Base-by-base conservation (phyloP, 169 alveolate species). In the Ichthyophthirius multifiliis region DNA sequence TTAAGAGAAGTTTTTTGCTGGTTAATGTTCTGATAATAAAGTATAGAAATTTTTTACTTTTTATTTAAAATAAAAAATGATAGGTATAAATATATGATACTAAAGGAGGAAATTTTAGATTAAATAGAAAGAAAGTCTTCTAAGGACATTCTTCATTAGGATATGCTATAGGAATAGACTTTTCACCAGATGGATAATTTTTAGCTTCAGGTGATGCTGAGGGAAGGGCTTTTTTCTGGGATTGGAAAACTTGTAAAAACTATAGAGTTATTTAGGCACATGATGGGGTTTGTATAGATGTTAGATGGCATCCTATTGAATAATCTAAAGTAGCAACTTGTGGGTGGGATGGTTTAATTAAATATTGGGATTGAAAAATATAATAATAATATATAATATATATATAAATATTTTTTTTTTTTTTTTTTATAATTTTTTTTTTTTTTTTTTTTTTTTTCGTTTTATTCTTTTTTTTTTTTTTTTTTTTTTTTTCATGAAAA, bases 271-370 rank as follows among this genome's bases (percentile, higher is more conserved):
- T 97, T 37, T 84, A 93, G 76, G 99, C 98, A 1, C 99, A 98
- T 91, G 96, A 95, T 55, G 94, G 96, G 39, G 98, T 97, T 13
- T 94, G 97, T 37, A 96, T 97, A 76, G 99, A 97, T 84, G 96
- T 97, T 43, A 94, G 94, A 47, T 98, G 99, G 99, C 99, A 98
- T 87, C 99, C 99, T 39, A 80, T 94, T 34, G 95, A 93, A 48
- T 96, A 98, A 12, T 93, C 98, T 46, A 91, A 95, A 73, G 94
- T 98, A 18, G 99, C 99, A 31, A 96, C 99, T 73, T 95, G 99
- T 84, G 96, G 99, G 18, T 98, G 99, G 99, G 99, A 98, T 90
- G 98, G 98, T 31, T 92, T 98, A 39, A 92, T 98, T 55, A 98
- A 98, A 90, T 88, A 97, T 32, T 98, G 99, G 99, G 99, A 98